Base-by-base conservation (phyloP, 2,329 filamentous ascomycete genomes). In the Botryotinia convoluta region DNA sequence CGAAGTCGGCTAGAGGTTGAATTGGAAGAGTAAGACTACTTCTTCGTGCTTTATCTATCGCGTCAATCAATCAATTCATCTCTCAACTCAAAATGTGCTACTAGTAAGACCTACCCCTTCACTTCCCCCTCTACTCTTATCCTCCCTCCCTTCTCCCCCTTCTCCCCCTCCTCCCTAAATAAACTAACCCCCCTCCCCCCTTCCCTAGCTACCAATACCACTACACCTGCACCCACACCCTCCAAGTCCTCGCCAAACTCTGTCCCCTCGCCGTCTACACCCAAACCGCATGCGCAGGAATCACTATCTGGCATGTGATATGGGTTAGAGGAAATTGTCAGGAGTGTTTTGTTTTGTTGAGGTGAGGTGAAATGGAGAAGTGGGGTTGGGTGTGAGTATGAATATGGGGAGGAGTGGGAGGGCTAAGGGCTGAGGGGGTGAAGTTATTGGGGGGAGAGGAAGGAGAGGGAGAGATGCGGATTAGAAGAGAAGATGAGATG, bases 211-310 rank as follows among this genome's bases (percentile, higher is more conserved):
- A 81, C 73, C 73, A 75, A n/a, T 78, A 81, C 72, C 61, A 73
- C 16, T 79, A 79, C 72, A 73, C 72, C 51, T 81, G 79, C 72
- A 76, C 77, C 35, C 79, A 80, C 70, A 72, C 71, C 32, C 77
- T 75, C 22, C 77, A 79, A 68, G 79, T 79, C 0, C 71, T 81
- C 0, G 80, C 75, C 9, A 79, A 79, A 71, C 78, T 78, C 74
- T 81, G 79, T 59, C 39, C 74, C 7, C 37, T 71, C 2, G 79
- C 74, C 2, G 71, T 74, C 14, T 75, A 80, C 14, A 74, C 79
- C 16, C 80, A 81, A 74, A 80, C 79, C 20, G 77, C 79, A 0
- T 81, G 79, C 69, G 76, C 77, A 67, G 78, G 76, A 65, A 76
- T 75, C 37, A 71, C 71, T 14, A 77, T 81, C 42, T 81, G 79